Base-by-base conservation (phyloP, 1,139 yeast genomes). In the Pichia sp. region DNA sequence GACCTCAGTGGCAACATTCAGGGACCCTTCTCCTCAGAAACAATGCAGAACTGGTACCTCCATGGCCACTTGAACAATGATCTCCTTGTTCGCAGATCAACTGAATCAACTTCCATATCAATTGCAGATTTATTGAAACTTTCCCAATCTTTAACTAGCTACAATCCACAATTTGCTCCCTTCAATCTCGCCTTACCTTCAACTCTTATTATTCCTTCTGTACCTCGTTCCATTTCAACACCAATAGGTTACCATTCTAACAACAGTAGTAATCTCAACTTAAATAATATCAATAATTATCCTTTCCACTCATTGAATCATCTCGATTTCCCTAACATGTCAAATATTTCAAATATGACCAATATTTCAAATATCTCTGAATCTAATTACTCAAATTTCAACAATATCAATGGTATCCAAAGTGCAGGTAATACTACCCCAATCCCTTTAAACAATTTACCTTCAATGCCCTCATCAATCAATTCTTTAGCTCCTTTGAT, bases 31-130 rank as follows among this genome's bases (percentile, higher is more conserved):
- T 69, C 69, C 40, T 88, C 93, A 1, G 62, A 66, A 22, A 63
- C 73, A 65, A 85, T 85, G 95, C 93, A 84, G 50, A 77, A 69
- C 40, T 85, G 95, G 95, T 74, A 72, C 46, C 58, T 71, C 5
- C 74, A 72, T 25, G 79, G 80, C 2, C 84, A 82, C 61, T 68
- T 85, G 48, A 67, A 66, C 39, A 68, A 14, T 77, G 74, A 44
- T 63, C 85, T 49, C 63, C 66, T 14, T 36, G 67, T 85, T 42
- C 71, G 84, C 47, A 70, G 89, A 33, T 68, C 64, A 31, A 77
- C 67, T 31, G 77, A 74, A 41, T 44, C 52, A 1, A 41, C 43
- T 12, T 75, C 59, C 53, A 61, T 58, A 32, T 60, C 77, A 0
- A 63, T 78, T 50, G 64, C 63, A 31, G 71, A 69, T 9, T 17